These are phyloP conservation scores for Xenoacremonium recifei DNA, from an alignment of 2,329 filamentous ascomycete genomes.

Conservation along the genomic window DNA sequence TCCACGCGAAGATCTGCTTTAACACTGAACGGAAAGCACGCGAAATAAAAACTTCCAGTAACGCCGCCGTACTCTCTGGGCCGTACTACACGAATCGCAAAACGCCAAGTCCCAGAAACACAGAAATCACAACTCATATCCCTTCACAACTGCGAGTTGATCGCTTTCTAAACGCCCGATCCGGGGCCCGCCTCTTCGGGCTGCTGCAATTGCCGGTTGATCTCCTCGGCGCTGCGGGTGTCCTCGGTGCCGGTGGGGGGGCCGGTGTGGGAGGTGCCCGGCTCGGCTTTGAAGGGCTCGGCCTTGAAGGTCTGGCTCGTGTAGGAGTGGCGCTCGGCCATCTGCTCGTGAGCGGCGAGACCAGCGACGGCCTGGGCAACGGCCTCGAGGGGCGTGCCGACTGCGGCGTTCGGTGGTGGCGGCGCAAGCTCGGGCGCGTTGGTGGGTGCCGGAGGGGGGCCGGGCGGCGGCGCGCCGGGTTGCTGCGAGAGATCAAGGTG, in stretches of 20 bases:
- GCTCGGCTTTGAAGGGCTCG: slow-evolving; percentile 24
- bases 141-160: no score
- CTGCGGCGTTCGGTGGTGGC: slow-evolving; percentile 27
- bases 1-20: no score
- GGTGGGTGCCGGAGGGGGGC: slow-evolving; percentile 22
- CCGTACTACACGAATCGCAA: no score
- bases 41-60: no score
- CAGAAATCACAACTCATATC: no score
- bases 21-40: no score
- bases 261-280: slow-evolving; percentile 34
- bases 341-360: slow-evolving; percentile 41
- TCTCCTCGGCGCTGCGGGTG: slow-evolving; percentile 49
- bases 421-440: slow-evolving; percentile 23
- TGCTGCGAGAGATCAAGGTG: slow-evolving; percentile 65
- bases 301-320: slow-evolving; percentile 34
- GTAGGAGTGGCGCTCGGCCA: slow-evolving; percentile 36
- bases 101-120: no score
- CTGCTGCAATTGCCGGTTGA: slow-evolving; percentile 51
- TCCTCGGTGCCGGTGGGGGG: slow-evolving; percentile 45
- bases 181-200: slow-evolving; percentile 31
- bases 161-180: slow-evolving; percentile 19
- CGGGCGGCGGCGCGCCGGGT: slow-evolving; percentile 20
- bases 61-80: no score
- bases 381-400: slow-evolving; percentile 43
- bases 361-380: slow-evolving; percentile 50